Evolutionary conservation across 768 basidiomycete species (phyloP), one percentile per base, ranked within the genome.

Genomic region (Amanita rimosa): DNA sequence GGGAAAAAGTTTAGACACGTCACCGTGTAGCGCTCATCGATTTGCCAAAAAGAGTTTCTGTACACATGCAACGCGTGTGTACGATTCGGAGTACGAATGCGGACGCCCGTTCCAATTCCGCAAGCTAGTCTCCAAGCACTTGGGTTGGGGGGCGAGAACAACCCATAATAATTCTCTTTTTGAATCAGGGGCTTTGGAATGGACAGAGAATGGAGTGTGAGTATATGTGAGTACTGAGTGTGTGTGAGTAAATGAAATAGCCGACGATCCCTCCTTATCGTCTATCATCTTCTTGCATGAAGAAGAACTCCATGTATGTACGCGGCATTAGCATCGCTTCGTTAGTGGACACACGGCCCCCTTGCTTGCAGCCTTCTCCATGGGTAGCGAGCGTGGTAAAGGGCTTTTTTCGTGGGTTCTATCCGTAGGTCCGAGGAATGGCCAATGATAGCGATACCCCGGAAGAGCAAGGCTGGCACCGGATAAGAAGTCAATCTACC

Each of bases 191-290:
- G 41, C 27, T n/a, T n/a, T 43, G 29, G 41, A 27, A 41, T 19
- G 38, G 21, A 19, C 21, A 39, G 29, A 39, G 29, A 29, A 22
- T 39, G 38, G 38, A 39, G 16, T 11, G n/a, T n/a, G n/a, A n/a
- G n/a, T n/a, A n/a, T n/a, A n/a, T n/a, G n/a, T n/a, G n/a, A n/a
- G n/a, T n/a, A n/a, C n/a, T n/a, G n/a, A n/a, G n/a, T n/a, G n/a
- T n/a, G 14, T 36, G 17, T 26, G 24, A 6, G 26, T 43, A 27
- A 26, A 43, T 43, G 26, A 43, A 43, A 3, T 43, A 27, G 41
- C 41, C 41, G 41, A 43, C 41, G 41, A 43, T 43, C 41, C 41
- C 16, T 26, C 26, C 41, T 43, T 43, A 43, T 43, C 41, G 14
- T 16, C 41, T 43, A 27, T 16, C 24, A 16, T 26, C 2, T 22